A percentile compares a stretch with the other conserved stretches of the same genome.
Conservation (phyloP, 768 basidiomycete genomes). For the Serendipita sp. region DNA sequence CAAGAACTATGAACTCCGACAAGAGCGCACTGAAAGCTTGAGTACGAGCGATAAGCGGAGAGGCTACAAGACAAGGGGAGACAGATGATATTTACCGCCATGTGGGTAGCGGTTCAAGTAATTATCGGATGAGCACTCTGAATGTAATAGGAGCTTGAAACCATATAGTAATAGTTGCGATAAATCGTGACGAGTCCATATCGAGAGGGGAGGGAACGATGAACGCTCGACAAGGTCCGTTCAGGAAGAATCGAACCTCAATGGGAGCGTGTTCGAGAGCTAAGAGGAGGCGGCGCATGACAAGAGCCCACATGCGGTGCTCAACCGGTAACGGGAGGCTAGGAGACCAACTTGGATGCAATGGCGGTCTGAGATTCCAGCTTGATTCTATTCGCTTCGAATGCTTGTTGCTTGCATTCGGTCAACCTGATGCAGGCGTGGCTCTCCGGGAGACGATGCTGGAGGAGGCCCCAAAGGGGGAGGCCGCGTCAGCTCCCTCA, state of each 20-base stretch:
- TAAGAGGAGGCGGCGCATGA: neutral
- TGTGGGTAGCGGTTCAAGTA: too few relatives aligned
- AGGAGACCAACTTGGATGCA: neutral
- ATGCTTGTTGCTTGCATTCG: constrained; percentile 75
- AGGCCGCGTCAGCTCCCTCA: constrained; percentile 8
- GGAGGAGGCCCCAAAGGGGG: constrained; percentile 13
- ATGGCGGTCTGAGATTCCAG: neutral
- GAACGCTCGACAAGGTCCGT: neutral
- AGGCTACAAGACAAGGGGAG: too few relatives aligned
- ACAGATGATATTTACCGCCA: too few relatives aligned
- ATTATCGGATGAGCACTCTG: too few relatives aligned
- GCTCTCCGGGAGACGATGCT: constrained; percentile 84
- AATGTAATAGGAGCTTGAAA: too few relatives aligned
- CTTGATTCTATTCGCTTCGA: constrained; percentile 58
- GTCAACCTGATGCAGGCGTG: constrained; percentile 72
- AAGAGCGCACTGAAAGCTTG: too few relatives aligned
- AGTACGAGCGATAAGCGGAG: too few relatives aligned
- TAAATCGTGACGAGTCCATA: neutral
- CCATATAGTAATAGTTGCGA: too few relatives aligned
- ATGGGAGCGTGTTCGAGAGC: neutral
- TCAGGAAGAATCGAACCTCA: neutral
- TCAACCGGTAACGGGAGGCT: neutral
- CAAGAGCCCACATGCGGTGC: neutral
- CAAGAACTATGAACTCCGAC: too few relatives aligned
- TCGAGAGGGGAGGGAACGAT: neutral